Evolutionary conservation across 163 green algal species (phyloP), one percentile per base, ranked within the genome.

Genomic region (Chlamydomonas reinhardtii): DNA sequence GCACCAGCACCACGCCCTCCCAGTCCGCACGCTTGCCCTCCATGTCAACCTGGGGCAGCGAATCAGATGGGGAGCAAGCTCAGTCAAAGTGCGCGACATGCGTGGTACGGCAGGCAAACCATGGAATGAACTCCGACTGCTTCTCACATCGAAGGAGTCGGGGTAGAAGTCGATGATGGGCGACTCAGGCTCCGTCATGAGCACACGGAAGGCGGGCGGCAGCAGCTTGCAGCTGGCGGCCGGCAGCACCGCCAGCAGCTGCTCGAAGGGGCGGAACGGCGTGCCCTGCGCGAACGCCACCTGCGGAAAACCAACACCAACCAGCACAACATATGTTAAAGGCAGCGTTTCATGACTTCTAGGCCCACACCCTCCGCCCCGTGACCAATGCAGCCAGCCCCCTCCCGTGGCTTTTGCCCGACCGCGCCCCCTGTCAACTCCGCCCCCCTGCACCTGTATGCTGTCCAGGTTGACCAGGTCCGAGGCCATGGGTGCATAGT

Each of bases 111-210:
- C 43, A 54, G 8, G 11, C 43, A 54, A 54, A 54, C 43, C 43
- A 54, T 54, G 43, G 43, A 6, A 54, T 54, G 43, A n/a, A n/a
- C n/a, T n/a, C n/a, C n/a, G n/a, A n/a, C n/a, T n/a, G 97, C 93
- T 32, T 0, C 76, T 27, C 19, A 87, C 82, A 62, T 92, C 90
- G 89, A 97, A 97, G 19, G 95, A 83, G 0, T 79, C 86, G 22
- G 97, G 97, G 93, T 98, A 99, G 86, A 99, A 99, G 88, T 98
- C 95, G 0, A 97, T 84, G 85, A 99, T 97, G 89, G 97, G 95
- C 14, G 94, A 98, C 24, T 85, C 76, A 1, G 76, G 61, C 43
- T 95, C 87, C 20, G 78, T 92, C 85, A 92, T 91, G 29, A 92
- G 77, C 25, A 31, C 66, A 59, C 93, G 94, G 85, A 96, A 98